Evolutionary conservation across 768 basidiomycete species (phyloP), one percentile per base, ranked within the genome.

Genomic region (Rhizopogon vinicolor): DNA sequence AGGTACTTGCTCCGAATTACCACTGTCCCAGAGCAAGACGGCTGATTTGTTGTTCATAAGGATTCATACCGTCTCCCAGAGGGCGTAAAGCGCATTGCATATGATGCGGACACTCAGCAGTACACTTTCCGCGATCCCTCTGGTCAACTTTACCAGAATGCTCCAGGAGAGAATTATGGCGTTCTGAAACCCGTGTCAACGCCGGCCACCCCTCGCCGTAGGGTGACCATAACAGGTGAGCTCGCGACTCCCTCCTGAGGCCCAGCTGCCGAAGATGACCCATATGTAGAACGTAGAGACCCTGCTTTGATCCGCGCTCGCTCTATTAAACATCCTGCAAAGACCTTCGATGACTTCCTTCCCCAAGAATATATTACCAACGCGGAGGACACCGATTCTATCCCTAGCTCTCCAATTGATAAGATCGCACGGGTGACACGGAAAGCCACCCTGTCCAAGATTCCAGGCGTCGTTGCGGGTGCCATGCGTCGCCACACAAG

Each of bases 51-150:
- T 35, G 5, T 18, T 3, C 1, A 33, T 49, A 48, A 77, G 74
- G 77, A 75, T 52, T 14, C 65, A 57, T 59, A 54, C 49, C 70
- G 70, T 41, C 70, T 71, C 39, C 70, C 70, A 7, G 72, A 71
- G 31, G 82, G 81, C 29, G 69, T 83, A 62, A 73, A 69, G 50
- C 73, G 83, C 6, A 70, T 81, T 10, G 78, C 67, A 2, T 84
- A 84, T 53, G 83, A 85, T 57, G 73, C 79, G 0, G 83, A 84
- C 52, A 74, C 77, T 0, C 63, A 71, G n/a, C 66, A 71, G 13
- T 84, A 83, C 55, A 78, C 74, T 4, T 84, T 83, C 49, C 64
- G 70, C 33, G 82, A 84, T 53, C 57, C 59, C 2, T 62, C 73
- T 3, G 82, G 81, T 0, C 67, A 65, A 13, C 60, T 76, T 4